These are phyloP conservation scores for Daedaleopsis nitida DNA, from an alignment of 768 basidiomycete species.

Conservation along the genomic window DNA sequence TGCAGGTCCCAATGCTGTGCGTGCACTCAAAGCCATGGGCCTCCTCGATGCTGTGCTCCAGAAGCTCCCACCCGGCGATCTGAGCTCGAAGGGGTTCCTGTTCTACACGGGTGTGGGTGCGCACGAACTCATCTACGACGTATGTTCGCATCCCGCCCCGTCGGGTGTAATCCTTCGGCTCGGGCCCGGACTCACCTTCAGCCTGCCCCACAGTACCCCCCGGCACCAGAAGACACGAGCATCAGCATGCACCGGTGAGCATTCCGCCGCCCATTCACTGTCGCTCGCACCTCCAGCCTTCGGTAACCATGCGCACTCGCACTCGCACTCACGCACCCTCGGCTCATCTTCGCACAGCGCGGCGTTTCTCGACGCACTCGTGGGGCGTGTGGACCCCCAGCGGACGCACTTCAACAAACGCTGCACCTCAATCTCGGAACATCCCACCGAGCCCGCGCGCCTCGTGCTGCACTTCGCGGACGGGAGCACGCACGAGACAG, in stretches of 20 bases:
- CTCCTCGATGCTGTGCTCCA: conserved; percentile 44
- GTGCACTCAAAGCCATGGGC: conserved; percentile 46
- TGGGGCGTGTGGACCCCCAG: conserved; percentile 43
- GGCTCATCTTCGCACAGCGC: conserved; percentile 37
- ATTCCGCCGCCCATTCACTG: neutral
- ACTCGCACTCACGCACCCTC: neutral
- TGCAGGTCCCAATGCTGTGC: conserved; percentile 52
- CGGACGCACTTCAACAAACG: conserved; percentile 54
- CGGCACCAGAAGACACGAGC: conserved; percentile 37
- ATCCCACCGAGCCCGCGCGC: conserved; percentile 23
- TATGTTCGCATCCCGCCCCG: conserved; percentile 21
- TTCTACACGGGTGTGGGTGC: conserved; percentile 44
- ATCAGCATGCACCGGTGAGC: conserved; percentile 50
- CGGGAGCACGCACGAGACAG: conserved; percentile 46
- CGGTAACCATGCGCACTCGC: conserved; percentile 28
- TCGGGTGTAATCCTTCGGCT: neutral
- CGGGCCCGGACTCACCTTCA: neutral
- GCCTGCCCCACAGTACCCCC: conserved; percentile 34
- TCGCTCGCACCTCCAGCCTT: neutral
- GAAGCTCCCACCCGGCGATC: conserved; percentile 38
- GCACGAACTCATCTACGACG: conserved; percentile 49
- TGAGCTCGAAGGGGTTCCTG: conserved; percentile 33
- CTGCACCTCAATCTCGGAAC: conserved; percentile 30
- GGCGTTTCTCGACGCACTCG: conserved; percentile 50
- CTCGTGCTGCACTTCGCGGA: conserved; percentile 48